phyloP scores from a whole-genome alignment of 192 early-diverging fungal genomes.

The Podila minutissima region DNA sequence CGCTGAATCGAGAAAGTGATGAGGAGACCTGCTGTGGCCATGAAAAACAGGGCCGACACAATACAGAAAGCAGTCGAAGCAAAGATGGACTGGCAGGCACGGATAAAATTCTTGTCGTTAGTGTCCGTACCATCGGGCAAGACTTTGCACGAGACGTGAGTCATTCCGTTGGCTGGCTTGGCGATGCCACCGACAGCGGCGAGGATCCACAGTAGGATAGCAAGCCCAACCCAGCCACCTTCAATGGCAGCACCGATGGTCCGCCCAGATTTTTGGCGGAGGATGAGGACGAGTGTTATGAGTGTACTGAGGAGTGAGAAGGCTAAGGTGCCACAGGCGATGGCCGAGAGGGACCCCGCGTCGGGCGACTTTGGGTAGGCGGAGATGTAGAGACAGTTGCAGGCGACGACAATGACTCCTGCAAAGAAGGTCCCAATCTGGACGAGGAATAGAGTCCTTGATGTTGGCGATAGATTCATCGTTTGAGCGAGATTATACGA shows the following conservation, averaged over 20 bases:
- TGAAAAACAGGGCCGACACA: conserved; percentile 28
- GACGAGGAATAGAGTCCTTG: conserved; percentile 44
- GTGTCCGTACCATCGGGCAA: conserved; percentile 37
- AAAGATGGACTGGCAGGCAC: conserved; percentile 47
- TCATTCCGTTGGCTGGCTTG: conserved; percentile 44
- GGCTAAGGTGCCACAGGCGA: conserved; percentile 31
- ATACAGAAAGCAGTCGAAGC: conserved; percentile 49
- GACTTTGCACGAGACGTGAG: conserved; percentile 24
- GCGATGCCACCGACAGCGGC: conserved; percentile 43
- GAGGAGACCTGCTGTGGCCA: conserved; percentile 29
- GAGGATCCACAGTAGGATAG: conserved; percentile 31
- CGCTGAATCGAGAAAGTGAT: conserved; percentile 33
- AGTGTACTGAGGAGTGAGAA: conserved; percentile 35
- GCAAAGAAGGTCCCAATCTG: conserved; percentile 39
- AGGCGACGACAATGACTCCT: conserved; percentile 38
- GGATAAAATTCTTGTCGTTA: conserved; percentile 39
- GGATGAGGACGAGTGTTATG: conserved; percentile 17
- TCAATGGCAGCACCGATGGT: conserved; percentile 33
- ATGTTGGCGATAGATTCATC: conserved; percentile 48
- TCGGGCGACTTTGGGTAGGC: conserved; percentile 48
- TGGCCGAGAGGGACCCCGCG: conserved; percentile 21
- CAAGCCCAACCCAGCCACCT: conserved; percentile 43
- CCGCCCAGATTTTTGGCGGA: conserved; percentile 42
- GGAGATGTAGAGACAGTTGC: conserved; percentile 42
- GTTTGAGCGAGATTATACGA: neutral